These are phyloP conservation scores for Cladosporium colombiae DNA, from an alignment of 2,329 filamentous ascomycete species.

Conservation along the genomic window DNA sequence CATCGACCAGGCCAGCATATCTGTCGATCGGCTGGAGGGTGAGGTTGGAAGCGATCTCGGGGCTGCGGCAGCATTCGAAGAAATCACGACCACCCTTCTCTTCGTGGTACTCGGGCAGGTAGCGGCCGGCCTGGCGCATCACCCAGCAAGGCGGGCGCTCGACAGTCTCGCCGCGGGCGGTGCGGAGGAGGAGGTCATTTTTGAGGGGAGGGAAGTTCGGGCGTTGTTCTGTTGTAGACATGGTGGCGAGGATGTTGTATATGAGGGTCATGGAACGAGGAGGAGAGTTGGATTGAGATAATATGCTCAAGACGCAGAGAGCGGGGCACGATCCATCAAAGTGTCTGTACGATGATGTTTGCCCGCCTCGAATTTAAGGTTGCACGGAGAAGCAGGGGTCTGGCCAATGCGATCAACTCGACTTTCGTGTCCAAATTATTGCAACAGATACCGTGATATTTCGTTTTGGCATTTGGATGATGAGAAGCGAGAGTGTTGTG, in stretches of 20 bases:
- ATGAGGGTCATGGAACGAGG: conserved; percentile 14
- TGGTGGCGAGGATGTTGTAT: conserved; percentile 25
- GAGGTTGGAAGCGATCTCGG: conserved; percentile 88
- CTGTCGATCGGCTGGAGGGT: conserved; percentile 95
- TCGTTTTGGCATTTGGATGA: neutral
- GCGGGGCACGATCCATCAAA: conserved; percentile 9
- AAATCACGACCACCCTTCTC: conserved; percentile 90
- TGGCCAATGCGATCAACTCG: neutral
- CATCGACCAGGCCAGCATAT: conserved; percentile 86
- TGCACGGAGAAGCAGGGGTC: conserved; percentile 12
- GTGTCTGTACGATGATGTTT: conserved; percentile 4
- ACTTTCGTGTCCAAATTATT: neutral
- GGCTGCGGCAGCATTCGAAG: conserved; percentile 93
- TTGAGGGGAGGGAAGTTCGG: conserved; percentile 73
- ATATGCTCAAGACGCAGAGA: neutral
- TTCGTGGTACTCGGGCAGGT: conserved; percentile 96
- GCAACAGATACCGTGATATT: neutral
- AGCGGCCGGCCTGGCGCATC: conserved; percentile 98
- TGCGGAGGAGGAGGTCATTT: conserved; percentile 89
- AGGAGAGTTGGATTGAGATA: neutral
- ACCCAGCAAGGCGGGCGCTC: conserved; percentile 97
- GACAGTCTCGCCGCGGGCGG: conserved; percentile 85
- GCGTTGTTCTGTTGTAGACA: conserved; percentile 35
- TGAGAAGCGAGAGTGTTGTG: neutral
- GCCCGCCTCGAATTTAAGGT: neutral